phyloP scores from a whole-genome alignment of 257 asterid species.

The Petunia secreta region DNA sequence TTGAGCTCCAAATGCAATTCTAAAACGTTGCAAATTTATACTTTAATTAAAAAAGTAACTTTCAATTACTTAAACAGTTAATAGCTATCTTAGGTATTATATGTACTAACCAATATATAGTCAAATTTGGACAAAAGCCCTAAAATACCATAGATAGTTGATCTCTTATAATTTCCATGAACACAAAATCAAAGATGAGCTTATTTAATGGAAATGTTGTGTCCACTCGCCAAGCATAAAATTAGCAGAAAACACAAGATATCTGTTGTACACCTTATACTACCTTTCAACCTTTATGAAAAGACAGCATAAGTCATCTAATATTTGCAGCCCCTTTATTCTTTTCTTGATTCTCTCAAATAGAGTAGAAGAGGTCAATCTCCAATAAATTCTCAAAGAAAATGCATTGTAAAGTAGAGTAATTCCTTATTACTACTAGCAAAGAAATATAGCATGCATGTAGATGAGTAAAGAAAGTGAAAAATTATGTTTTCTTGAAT shows the following conservation, averaged over 20 bases:
- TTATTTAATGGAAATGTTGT: neutral
- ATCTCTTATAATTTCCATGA: neutral
- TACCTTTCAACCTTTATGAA: neutral
- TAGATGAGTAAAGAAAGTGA: neutral
- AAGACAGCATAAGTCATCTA: neutral
- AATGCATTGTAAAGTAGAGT: neutral
- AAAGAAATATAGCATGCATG: neutral
- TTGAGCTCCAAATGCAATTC: neutral
- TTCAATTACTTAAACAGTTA: neutral
- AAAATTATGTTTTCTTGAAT: neutral
- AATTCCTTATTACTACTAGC: neutral
- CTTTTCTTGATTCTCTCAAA: slow-evolving; percentile 14
- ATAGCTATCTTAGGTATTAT: neutral
- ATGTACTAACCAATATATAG: neutral
- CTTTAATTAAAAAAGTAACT: slow-evolving; percentile 4
- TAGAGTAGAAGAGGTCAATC: neutral
- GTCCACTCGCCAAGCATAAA: neutral
- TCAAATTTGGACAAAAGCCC: neutral
- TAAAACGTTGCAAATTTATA: neutral
- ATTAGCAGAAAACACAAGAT: slow-evolving; percentile 20
- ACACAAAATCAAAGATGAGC: neutral
- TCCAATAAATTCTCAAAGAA: neutral
- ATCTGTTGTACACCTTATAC: neutral
- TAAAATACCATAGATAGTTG: neutral
- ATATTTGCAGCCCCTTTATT: neutral